A percentile compares a stretch with the other conserved stretches of the same genome.
Conservation (phyloP, 1,284 basidiomycete species). For the Meira miltonrushii region DNA sequence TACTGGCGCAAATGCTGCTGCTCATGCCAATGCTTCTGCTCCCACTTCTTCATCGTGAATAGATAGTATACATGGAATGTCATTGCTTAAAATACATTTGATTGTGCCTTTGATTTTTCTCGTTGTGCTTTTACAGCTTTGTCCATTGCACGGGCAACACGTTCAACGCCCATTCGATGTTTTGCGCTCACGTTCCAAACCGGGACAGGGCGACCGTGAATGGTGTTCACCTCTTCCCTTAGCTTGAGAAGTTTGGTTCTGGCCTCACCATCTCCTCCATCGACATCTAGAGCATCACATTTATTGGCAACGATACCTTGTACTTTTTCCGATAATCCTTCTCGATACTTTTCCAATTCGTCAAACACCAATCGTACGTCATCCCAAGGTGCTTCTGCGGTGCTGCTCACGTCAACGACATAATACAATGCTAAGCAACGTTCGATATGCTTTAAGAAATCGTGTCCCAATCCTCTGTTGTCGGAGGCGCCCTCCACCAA, state of each 20-base stretch:
- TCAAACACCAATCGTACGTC: slow-evolving; percentile 68
- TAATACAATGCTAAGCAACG: slow-evolving; percentile 83
- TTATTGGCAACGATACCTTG: slow-evolving; percentile 59
- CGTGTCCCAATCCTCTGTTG: slow-evolving; percentile 87
- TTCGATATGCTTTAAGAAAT: slow-evolving; percentile 88
- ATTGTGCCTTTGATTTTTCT: too few relatives aligned
- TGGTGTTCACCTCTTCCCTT: neutral
- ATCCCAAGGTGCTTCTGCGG: slow-evolving; percentile 58
- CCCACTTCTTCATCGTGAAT: too few relatives aligned
- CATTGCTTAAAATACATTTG: too few relatives aligned
- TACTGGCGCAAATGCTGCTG: too few relatives aligned
- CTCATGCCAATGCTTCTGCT: too few relatives aligned
- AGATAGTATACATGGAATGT: too few relatives aligned
- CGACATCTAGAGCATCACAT: slow-evolving; percentile 12
- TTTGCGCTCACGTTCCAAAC: slow-evolving; percentile 9
- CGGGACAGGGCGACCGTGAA: neutral
- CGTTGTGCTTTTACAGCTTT: neutral
- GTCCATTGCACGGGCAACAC: slow-evolving; percentile 4
- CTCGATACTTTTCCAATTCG: slow-evolving; percentile 77
- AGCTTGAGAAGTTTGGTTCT: neutral
- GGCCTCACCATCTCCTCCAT: neutral
- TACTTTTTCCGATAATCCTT: slow-evolving; percentile 64
- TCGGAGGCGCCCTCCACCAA: slow-evolving; percentile 77
- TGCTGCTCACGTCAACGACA: slow-evolving; percentile 77
- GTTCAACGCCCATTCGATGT: slow-evolving; percentile 10